Base-by-base conservation (phyloP, 495 filamentous ascomycete species). In the Talaromyces liani region DNA sequence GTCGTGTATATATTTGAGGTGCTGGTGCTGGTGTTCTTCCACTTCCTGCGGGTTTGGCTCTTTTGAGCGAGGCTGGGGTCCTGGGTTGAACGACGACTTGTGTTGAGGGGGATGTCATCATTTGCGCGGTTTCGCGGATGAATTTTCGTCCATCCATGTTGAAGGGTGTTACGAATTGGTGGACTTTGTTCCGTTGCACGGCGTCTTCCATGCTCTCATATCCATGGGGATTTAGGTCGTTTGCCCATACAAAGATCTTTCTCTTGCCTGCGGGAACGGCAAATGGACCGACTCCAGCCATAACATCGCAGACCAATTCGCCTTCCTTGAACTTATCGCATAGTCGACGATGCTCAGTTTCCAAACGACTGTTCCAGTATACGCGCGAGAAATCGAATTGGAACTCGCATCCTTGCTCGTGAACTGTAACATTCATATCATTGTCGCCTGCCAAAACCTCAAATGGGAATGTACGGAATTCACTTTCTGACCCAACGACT, bases 271-370 rank as follows among this genome's bases (percentile, higher is more conserved):
- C 93, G 0, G 94, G 94, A 2, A 98, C 79, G 31, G 93, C 93
- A 72, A 99, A 99, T 1, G 94, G 94, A 1, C 94, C 94, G 51
- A 99, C 90, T 34, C 94, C 94, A 8, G 93, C 93, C 94, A 99
- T 99, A 64, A 97, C 90, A 73, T 99, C 94, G 78, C 88, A 91
- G 7, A 98, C 90, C 25, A 92, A 92, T 66, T 97, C 91, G 24
- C 94, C 91, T 1, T 85, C 83, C 47, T 83, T 76, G 77, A 98
- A 98, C 61, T 88, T 78, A 54, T 84, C 77, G 63, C 95, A 84
- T 9, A 99, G 77, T 2, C 94, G 82, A 54, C 85, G 83, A 71
- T 99, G 94, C 73, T 99, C 94, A 10, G 87, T 89, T 64, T 93
- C 86, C 10, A 99, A 81, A 63, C 93, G 84, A 66, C 84, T 90